These are phyloP conservation scores for Leccinum pachyderme DNA, from an alignment of 1,284 basidiomycete genomes.

Conservation along the genomic window DNA sequence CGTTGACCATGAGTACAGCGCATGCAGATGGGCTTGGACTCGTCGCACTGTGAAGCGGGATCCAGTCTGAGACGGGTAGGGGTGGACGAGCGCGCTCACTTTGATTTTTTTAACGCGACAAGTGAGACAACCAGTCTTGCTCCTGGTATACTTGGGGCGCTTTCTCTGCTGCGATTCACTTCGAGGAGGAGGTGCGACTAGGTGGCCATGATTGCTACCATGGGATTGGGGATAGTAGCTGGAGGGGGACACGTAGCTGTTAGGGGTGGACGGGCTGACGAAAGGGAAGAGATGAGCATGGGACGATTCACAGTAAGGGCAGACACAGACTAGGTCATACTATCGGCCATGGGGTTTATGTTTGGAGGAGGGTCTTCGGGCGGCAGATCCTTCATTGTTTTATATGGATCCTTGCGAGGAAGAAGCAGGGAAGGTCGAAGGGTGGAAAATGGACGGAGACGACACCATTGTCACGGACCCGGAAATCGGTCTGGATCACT, in stretches of 20 bases:
- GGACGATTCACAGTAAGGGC: conserved; percentile 13
- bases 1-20: conserved; percentile 77
- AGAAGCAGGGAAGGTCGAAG: conserved; percentile 37
- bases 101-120: conserved; percentile 87
- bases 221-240: conserved; percentile 46
- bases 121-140: conserved; percentile 82
- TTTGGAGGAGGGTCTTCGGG: conserved; percentile 39
- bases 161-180: conserved; percentile 60
- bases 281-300: conserved; percentile 19
- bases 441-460: conserved; percentile 48
- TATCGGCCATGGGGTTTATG: conserved; percentile 54
- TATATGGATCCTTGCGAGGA: conserved; percentile 33
- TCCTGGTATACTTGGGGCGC: conserved; percentile 82
- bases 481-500: conserved; percentile 58
- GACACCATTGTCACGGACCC: conserved; percentile 48
- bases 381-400: conserved; percentile 43
- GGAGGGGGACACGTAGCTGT: conserved; percentile 43
- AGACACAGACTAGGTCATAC: conserved; percentile 55
- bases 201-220: conserved; percentile 42
- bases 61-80: conserved; percentile 11
- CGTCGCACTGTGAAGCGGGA: conserved; percentile 61
- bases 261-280: conserved; percentile 33
- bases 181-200: conserved; percentile 45
- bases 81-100: conserved; percentile 42
- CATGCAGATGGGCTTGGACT: conserved; percentile 76